phyloP scores from a whole-genome alignment of 1,139 yeast species.

The Petasospora fabianii region DNA sequence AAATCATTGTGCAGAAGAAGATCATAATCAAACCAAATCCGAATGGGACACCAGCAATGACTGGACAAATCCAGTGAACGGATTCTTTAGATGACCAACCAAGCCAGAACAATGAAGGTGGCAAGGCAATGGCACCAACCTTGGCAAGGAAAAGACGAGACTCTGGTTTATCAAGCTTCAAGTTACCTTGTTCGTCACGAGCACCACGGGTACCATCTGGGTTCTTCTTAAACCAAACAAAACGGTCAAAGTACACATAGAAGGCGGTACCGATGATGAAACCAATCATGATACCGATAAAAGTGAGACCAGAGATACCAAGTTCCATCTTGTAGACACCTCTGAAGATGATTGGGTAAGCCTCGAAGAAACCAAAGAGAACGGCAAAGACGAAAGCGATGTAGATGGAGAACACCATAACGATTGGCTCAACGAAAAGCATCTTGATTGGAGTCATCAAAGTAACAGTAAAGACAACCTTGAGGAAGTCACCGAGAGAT shows the following conservation, averaged over 20 bases:
- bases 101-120: conserved; percentile 72
- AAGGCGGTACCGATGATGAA: conserved; percentile 49
- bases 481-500: conserved; percentile 31
- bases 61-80: conserved; percentile 80
- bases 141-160: conserved; percentile 43
- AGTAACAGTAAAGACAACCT: conserved; percentile 40
- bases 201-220: conserved; percentile 61
- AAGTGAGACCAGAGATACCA: conserved; percentile 66
- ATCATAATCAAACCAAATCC: conserved; percentile 72
- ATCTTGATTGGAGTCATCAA: conserved; percentile 60
- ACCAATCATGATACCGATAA: conserved; percentile 68
- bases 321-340: conserved; percentile 54
- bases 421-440: conserved; percentile 68
- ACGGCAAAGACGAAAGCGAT: conserved; percentile 74
- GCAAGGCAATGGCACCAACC: conserved; percentile 60
- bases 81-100: conserved; percentile 67
- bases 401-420: conserved; percentile 59
- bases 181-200: conserved; percentile 53
- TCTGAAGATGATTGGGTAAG: conserved; percentile 67
- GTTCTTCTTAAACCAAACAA: conserved; percentile 49
- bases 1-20: conserved; percentile 68
- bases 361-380: conserved; percentile 73
- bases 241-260: conserved; percentile 48
- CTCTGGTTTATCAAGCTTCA: conserved; percentile 44
- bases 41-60: conserved; percentile 70